phyloP scores from a whole-genome alignment of 345 rosid genomes.

The Pugionium cornutum region DNA sequence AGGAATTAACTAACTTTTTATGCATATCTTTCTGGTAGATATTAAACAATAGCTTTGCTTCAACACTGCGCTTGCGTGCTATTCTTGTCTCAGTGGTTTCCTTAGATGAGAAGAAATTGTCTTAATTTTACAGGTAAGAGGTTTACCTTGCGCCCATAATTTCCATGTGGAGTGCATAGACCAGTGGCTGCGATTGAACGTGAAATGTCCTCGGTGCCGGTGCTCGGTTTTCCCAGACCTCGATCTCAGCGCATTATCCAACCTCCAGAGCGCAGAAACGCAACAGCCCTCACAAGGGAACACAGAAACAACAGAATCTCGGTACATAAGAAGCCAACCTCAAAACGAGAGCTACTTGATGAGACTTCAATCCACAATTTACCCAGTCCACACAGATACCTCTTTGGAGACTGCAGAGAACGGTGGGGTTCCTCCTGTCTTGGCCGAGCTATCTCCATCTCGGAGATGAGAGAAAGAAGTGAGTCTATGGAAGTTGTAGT shows the following conservation, averaged over 20 bases:
- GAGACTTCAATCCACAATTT: conserved; percentile 65
- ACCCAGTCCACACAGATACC: conserved; percentile 59
- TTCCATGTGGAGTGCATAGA: conserved; percentile 98
- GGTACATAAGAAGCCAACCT: conserved; percentile 63
- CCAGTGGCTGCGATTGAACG: conserved; percentile 91
- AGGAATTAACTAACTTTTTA: conserved; percentile 5
- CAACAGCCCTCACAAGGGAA: conserved; percentile 19
- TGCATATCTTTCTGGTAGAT: background rate
- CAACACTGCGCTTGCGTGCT: conserved; percentile 4
- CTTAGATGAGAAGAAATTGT: background rate
- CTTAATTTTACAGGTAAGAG: conserved; percentile 73
- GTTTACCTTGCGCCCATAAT: conserved; percentile 98
- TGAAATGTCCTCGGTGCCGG: conserved; percentile 97
- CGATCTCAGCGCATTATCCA: conserved; percentile 89
- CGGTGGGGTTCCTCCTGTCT: conserved; percentile 34
- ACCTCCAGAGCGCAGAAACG: conserved; percentile 51
- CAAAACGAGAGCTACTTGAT: conserved; percentile 72
- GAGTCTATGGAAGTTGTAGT: conserved; percentile 3
- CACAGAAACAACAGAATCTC: conserved; percentile 54
- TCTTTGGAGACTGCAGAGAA: conserved; percentile 39
- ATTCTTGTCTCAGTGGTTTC: conserved; percentile 2
- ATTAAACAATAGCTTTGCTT: conserved; percentile 9
- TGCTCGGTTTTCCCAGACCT: conserved; percentile 96
- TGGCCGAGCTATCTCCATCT: conserved; percentile 19
- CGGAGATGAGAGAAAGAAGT: conserved; percentile 24